These are phyloP conservation scores for Kodamaea ohmeri DNA, from an alignment of 1,139 yeast species.

Conservation along the genomic window DNA sequence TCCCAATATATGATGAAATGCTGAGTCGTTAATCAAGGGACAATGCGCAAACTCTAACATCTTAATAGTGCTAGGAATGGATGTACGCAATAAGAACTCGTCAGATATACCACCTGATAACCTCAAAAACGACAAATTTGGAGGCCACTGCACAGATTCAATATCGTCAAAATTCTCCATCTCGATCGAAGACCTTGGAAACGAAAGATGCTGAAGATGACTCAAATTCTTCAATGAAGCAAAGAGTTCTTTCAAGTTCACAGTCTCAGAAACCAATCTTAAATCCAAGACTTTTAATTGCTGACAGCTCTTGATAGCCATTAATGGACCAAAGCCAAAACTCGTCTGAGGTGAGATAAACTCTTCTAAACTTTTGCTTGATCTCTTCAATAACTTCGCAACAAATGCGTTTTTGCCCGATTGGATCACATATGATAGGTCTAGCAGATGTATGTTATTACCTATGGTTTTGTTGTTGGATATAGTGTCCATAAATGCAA, in stretches of 20 bases:
- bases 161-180: conserved; percentile 57
- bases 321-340: conserved; percentile 85
- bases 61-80: conserved; percentile 69
- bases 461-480: conserved; percentile 43
- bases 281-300: conserved; percentile 67
- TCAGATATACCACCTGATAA: conserved; percentile 89
- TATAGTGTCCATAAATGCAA: conserved; percentile 69
- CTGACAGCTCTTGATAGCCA: conserved; percentile 70
- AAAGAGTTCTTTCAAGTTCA: conserved; percentile 76
- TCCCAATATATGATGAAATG: conserved; percentile 58
- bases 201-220: conserved; percentile 69
- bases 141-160: conserved; percentile 63
- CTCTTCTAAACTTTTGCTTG: conserved; percentile 57
- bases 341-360: conserved; percentile 94
- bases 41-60: conserved; percentile 83
- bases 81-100: conserved; percentile 63
- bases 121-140: conserved; percentile 63
- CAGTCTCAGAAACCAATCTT: conserved; percentile 88
- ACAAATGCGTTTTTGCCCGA: conserved; percentile 92
- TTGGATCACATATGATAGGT: conserved; percentile 77
- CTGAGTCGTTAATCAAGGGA: conserved; percentile 64
- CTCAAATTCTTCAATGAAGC: conserved; percentile 64
- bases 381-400: conserved; percentile 74
- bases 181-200: conserved; percentile 84
- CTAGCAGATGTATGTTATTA: conserved; percentile 51